Base-by-base conservation (phyloP, 257 asterid species). In the Vinca minor region DNA sequence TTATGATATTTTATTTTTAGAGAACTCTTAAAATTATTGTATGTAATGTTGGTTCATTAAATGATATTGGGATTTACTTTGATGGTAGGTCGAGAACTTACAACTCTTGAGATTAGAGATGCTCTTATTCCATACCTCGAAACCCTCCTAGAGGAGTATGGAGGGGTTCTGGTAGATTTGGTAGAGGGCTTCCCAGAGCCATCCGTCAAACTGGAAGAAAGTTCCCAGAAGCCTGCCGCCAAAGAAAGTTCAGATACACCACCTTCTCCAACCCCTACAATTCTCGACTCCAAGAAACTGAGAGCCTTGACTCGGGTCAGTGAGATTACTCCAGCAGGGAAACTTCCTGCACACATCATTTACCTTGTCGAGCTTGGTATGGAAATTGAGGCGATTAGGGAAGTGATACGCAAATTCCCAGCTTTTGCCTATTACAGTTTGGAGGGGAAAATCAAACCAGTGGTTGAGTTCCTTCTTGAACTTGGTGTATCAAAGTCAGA, bases 391-490 rank as follows among this genome's bases (percentile, higher is more conserved):
- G 71, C 74, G 39, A 87, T 92, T 34, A 79, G 74, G 56, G 93
- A 83, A 68, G 81, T 87, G 8, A 83, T 81, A 53, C 94, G 96
- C 12, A 89, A 85, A 65, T 92, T 92, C 62, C 98, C 98, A 5
- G 90, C 96, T 26, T 92, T 92, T 35, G 88, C 98, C 20, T 89
- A 87, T 76, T 92, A 89, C 49, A 92, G 96, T 68, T 78, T 92
- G 74, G 98, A 92, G 32, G 92, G 98, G n/a, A 89, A 92, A 72
- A 87, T 92, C 77, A 92, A 82, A 72, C 98, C 96, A 0, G 81
- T 85, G 3, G 94, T 92, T 42, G 96, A 89, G 45, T 92, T 89
- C 76, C 96, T 92, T 69, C 84, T 92, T 28, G 86, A 87, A 65
- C 82, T 89, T 48, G 96, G 98, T 4, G 76, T 92, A 44, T 82